Evolutionary conservation across 345 rosid species (phyloP), one percentile per base, ranked within the genome.

Genomic region (Aquilaria malaccensis): DNA sequence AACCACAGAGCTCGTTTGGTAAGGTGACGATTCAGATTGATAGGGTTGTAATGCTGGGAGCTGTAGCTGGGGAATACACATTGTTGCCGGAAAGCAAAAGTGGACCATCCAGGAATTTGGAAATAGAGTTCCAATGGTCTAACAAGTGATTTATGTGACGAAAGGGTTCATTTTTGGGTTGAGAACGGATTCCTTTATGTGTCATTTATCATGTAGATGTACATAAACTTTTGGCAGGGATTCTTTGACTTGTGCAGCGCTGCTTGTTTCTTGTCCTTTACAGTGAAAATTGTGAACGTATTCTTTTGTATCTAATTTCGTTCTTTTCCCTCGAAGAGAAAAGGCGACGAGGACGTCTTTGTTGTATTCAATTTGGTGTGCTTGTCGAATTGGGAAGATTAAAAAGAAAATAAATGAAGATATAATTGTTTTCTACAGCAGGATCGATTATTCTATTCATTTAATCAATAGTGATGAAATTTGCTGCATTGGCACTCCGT

Each of bases 11-110:
- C 58, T 91, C 98, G 11, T 95, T 91, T 33, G 99, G 97, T 13
- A 95, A 95, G 79, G 99, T 95, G 58, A 91, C 99, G 0, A 95
- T 95, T 67, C 97, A 95, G 77, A 95, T 95, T 0, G 99, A 95
- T 56, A 80, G 97, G 49, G 98, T 91, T 7, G 96, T 95, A 45
- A 88, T 91, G 97, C 91, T 95, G 22, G 98, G 99, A 77, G 85
- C 96, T 45, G 98, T 91, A 2, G 85, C 94, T 0, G 96, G 98
- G 50, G 99, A 91, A 65, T 95, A 95, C 76, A 79, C 87, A 13
- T 58, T 95, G 61, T 75, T 95, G 73, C 99, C 99, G 0, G 84
- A 85, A 74, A 95, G 99, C 77, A 95, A 95, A 74, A 88, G 91
- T 47, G 98, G 99, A 31, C 93, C 96, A 2, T 70, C 95, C 1